Evolutionary conservation across 371 early-diverging fungal species (phyloP), one percentile per base, ranked within the genome.

Genomic region (Mortierella sp.): DNA sequence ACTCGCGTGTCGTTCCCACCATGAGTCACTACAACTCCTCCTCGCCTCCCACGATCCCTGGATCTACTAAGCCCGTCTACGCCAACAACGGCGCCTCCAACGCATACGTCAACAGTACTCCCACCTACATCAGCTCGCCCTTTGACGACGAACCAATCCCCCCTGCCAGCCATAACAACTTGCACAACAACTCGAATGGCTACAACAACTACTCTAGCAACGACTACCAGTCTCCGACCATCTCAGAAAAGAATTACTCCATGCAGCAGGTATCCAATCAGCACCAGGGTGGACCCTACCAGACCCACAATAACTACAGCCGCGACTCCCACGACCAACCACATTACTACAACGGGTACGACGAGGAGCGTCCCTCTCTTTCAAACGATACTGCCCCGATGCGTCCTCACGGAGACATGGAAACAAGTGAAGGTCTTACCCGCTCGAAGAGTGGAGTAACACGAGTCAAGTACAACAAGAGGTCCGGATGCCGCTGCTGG

Each of bases 381-480:
- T 74, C 76, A 17, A 74, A 74, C 61, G 76, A 74, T 37, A 74
- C 76, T 3, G 57, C 68, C 2, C 76, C 76, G 4, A 74, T 74
- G 76, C 63, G 69, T 0, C 76, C 76, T 3, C 41, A 48, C 50
- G 12, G 34, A 3, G 76, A 68, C 31, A 21, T 57, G 43, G 69
- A 74, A 27, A 58, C 63, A 40, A 63, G 59, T n/a, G 67, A 63
- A 2, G 73, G 73, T 21, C 60, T 73, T 8, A 66, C 67, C 17
- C 60, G 76, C 3, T 22, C 54, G 49, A 67, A 68, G 51, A 52
- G 60, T 21, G 68, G 74, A 2, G 57, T 74, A 22, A 53, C 76
- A 17, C 68, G 64, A 14, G 54, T 74, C 58, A 74, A 64, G 57
- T 74, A 74, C 44, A 53, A 45, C 24, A 67, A 67, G 43, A n/a